phyloP scores from a whole-genome alignment of 805 yeast genomes.

The Schizosaccharomyces pombe region DNA sequence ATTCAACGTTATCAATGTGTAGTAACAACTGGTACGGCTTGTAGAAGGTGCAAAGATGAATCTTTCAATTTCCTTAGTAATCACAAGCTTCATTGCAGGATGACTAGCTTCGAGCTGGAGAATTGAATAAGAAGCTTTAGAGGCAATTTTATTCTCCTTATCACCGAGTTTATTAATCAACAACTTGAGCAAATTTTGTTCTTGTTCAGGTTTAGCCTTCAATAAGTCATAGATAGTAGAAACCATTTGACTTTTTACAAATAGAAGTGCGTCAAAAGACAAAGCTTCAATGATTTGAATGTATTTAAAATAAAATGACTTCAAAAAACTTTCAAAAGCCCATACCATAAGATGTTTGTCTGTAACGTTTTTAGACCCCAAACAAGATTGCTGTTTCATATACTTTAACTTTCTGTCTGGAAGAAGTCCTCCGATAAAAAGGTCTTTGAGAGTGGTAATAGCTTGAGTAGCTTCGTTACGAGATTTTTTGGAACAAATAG shows the following conservation, averaged over 20 bases:
- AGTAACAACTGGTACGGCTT: slow-evolving; percentile 48
- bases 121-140: slow-evolving; percentile 64
- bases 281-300: slow-evolving; percentile 54
- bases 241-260: slow-evolving; percentile 58
- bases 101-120: slow-evolving; percentile 69
- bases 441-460: slow-evolving; percentile 70
- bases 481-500: slow-evolving; percentile 71
- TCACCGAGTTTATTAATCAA: slow-evolving; percentile 93
- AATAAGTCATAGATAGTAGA: slow-evolving; percentile 58
- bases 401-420: slow-evolving; percentile 53
- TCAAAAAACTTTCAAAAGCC: slow-evolving; percentile 77
- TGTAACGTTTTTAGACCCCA: slow-evolving; percentile 12
- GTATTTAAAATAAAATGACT: slow-evolving; percentile 49
- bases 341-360: slow-evolving; percentile 36
- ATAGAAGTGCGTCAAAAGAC: slow-evolving; percentile 76
- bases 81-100: slow-evolving; percentile 79
- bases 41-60: slow-evolving; percentile 43
- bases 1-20: slow-evolving; percentile 66
- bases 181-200: slow-evolving; percentile 62
- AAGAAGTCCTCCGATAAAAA: slow-evolving; percentile 64
- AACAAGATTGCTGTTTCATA: slow-evolving; percentile 49
- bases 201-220: slow-evolving; percentile 84
- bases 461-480: slow-evolving; percentile 85
- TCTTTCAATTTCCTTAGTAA: slow-evolving; percentile 62
- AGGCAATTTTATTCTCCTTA: slow-evolving; percentile 66